Percentiles rank a stretch among this genome's conserved stretches.
phyloP scores from a whole-genome alignment of 331 rosid genomes.

The Acacia concinna region DNA sequence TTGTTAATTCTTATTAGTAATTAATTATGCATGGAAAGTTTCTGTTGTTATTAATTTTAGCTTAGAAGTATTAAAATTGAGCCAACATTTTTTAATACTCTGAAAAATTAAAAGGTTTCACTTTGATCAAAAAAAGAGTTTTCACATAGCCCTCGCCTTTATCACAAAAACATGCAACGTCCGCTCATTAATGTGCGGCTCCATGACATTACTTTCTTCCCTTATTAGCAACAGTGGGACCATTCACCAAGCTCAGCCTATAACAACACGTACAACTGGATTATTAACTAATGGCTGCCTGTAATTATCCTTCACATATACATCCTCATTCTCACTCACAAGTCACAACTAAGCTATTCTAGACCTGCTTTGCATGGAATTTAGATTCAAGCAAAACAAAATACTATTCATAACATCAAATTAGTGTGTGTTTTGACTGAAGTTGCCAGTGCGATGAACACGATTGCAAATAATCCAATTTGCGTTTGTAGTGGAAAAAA shows the following conservation, averaged over 20 bases:
- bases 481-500: no score
- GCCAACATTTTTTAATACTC: no score
- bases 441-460: no score
- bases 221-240: neutral
- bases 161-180: neutral
- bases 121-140: no score
- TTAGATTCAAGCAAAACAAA: neutral
- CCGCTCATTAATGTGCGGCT: constrained; percentile 27
- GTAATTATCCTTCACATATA: neutral
- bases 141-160: no score
- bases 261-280: neutral
- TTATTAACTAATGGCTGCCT: neutral
- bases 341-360: neutral
- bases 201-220: constrained; percentile 9
- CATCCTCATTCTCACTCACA: neutral
- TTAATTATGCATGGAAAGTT: no score
- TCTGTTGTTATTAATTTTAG: no score
- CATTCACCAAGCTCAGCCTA: neutral
- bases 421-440: no score
- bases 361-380: neutral
- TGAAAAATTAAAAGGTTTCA: no score
- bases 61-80: no score
- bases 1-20: no score
- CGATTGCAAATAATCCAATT: no score
- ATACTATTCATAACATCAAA: neutral